Evolutionary conservation across 2,329 filamentous ascomycete species (phyloP).

Genomic region (Metarhizium anisopliae): DNA sequence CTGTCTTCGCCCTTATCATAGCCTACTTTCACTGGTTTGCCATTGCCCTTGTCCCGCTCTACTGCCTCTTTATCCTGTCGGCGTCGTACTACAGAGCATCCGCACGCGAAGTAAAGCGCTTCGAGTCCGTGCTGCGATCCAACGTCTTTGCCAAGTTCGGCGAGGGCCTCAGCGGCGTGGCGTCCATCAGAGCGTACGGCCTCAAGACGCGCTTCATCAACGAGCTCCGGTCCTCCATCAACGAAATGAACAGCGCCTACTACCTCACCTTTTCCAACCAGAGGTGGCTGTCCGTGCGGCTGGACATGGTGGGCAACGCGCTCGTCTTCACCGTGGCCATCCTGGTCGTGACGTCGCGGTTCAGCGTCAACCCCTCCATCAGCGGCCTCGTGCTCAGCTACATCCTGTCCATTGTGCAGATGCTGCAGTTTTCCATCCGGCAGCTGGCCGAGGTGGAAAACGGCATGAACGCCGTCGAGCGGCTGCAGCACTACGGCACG

Average conservation of each 20-base stretch:
- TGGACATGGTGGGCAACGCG: conserved; percentile 75
- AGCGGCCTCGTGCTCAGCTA: conserved; percentile 85
- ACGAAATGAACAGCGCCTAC: conserved; percentile 90
- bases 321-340: conserved; percentile 86
- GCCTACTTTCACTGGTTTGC: conserved; percentile 90
- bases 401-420: conserved; percentile 85
- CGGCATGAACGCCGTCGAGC: conserved; percentile 94
- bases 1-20: conserved; percentile 84
- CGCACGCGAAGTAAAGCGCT: conserved; percentile 87
- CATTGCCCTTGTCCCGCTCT: conserved; percentile 53
- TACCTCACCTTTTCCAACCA: conserved; percentile 95
- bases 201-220: conserved; percentile 64
- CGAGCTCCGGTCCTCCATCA: conserved; percentile 64
- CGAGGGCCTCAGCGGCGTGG: conserved; percentile 75
- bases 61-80: conserved; percentile 70
- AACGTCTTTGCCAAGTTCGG: conserved; percentile 84
- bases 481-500: conserved; percentile 81
- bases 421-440: conserved; percentile 91
- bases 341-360: conserved; percentile 83
- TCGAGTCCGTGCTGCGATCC: conserved; percentile 82
- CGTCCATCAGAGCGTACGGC: conserved; percentile 85
- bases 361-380: conserved; percentile 75
- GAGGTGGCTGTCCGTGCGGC: conserved; percentile 78
- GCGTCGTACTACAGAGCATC: conserved; percentile 85
- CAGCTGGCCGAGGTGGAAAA: conserved; percentile 95